Percentiles rank a stretch among this genome's conserved stretches.
These are phyloP conservation scores for Retiboletus fuscus DNA, from an alignment of 1,284 basidiomycete species.

Conservation along the genomic window DNA sequence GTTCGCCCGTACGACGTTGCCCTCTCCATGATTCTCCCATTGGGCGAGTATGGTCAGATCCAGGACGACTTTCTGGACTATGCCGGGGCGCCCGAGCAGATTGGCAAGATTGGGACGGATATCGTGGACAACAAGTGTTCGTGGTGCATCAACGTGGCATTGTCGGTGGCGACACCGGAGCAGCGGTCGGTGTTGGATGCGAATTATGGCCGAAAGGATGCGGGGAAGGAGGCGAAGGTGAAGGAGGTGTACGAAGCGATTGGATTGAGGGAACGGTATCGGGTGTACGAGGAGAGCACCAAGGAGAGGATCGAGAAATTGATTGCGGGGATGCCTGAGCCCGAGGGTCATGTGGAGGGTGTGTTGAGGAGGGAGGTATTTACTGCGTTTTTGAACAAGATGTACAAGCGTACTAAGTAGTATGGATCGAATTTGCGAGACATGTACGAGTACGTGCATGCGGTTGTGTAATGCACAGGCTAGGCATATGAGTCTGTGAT, in stretches of 20 bases:
- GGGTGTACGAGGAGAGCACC: constrained; percentile 74
- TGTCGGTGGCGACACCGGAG: constrained; percentile 67
- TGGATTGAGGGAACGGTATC: constrained; percentile 69
- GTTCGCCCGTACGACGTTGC: constrained; percentile 83
- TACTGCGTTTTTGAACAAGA: constrained; percentile 79
- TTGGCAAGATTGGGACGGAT: constrained; percentile 98
- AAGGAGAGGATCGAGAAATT: constrained; percentile 69
- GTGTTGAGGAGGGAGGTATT: constrained; percentile 79
- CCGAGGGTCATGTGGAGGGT: constrained; percentile 43
- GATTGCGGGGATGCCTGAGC: constrained; percentile 71
- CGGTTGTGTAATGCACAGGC: no score
- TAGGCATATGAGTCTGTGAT: no score
- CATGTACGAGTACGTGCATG: no score
- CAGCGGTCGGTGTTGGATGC: constrained; percentile 74
- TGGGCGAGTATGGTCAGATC: constrained; percentile 98
- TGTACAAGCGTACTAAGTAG: constrained; percentile 46
- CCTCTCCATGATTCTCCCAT: constrained; percentile 86
- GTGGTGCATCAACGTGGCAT: constrained; percentile 94
- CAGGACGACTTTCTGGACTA: constrained; percentile 99
- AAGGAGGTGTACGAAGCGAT: constrained; percentile 78
- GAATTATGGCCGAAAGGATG: constrained; percentile 90
- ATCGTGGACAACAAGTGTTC: constrained; percentile 99
- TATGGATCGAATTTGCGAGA: no score
- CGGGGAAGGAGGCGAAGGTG: constrained; percentile 65
- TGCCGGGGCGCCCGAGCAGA: constrained; percentile 88